Base-by-base conservation (phyloP, 202 grass and related monocot genomes). In the Carex sylvatica region DNA sequence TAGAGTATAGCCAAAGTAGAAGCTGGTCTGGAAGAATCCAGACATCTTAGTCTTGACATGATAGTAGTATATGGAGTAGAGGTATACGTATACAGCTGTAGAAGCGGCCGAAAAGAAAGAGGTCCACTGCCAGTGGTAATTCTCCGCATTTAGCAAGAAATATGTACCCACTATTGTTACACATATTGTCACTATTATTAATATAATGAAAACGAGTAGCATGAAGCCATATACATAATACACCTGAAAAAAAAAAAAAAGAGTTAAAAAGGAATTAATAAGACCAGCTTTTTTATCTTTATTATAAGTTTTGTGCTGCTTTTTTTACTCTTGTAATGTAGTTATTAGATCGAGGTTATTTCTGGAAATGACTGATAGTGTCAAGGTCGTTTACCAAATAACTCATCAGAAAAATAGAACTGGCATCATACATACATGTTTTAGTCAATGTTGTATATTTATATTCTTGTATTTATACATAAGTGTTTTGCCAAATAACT, bases 71-170 rank as follows among this genome's bases (percentile, higher is more conserved):
- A 98, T 77, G 5, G 95, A 94, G 84, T 98, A 98, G 14, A 98
- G 88, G 82, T 95, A 98, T 59, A 98, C 95, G 82, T 98, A 98
- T 4, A 93, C 82, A 13, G 95, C 92, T 56, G 92, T 98, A 69
- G 95, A 98, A 88, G 92, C 95, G 84, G 95, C 92, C n/a, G 95
- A 98, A 77, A 98, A 98, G 86, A 98, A 98, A 65, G 95, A 98
- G 56, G 92, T 98, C 95, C 95, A 98, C 56, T 98, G 95, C 95
- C 92, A 98, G 54, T 98, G 95, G 77, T 98, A 98, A 67, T 98
- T 98, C 87, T 98, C 95, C 5, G 92, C 95, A 56, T 98, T 98
- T 64, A 98, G 84, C 82, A 98, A 85, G 87, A 98, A 97, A 87
- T 98, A 98, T 84, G 95, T 91, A 26, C 95, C 90, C 26, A 98